Evolutionary conservation across 805 yeast genomes (phyloP), one percentile per base, ranked within the genome.

Genomic region (Suhomyces pyralidae): DNA sequence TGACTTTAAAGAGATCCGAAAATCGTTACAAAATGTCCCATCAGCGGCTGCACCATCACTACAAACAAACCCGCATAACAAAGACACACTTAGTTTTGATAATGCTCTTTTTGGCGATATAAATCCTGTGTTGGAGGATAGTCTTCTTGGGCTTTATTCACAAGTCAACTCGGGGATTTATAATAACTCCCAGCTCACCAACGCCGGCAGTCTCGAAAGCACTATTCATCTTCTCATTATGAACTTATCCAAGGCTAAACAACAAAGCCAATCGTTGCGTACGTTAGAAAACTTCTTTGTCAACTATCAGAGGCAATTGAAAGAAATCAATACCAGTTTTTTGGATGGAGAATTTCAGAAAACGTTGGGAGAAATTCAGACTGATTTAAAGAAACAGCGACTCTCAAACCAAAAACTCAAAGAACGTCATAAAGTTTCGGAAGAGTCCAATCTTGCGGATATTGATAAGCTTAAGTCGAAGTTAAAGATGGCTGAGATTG

Each of bases 101-200:
- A 77, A 78, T 24, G 86, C 86, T 2, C 70, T 84, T 69, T 84
- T 83, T 66, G 85, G 87, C 24, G 88, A 83, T 62, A 76, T 82
- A 17, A 74, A 78, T 57, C 73, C 77, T 5, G 58, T 65, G 26
- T 51, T 82, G 26, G 86, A 82, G 58, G 85, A 81, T 55, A 67
- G 73, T 40, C 65, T 82, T 9, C 58, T 82, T 28, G 83, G 83
- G 0, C 64, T 78, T 3, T 74, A 74, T 54, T 76, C 79, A 40
- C 75, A 75, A 50, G 71, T 77, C 14, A 70, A 79, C 48, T 73
- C 82, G 12, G 88, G 88, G 1, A 78, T 84, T 42, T 82, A 79
- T 58, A 79, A 77, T 26, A 84, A 84, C 59, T 77, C 86, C 32
- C 82, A 82, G 50, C 77, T 86, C 32, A 82, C 84, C 3, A 80